These are phyloP conservation scores for Leccinum ochraceum DNA, from an alignment of 768 basidiomycete genomes.

Conservation along the genomic window DNA sequence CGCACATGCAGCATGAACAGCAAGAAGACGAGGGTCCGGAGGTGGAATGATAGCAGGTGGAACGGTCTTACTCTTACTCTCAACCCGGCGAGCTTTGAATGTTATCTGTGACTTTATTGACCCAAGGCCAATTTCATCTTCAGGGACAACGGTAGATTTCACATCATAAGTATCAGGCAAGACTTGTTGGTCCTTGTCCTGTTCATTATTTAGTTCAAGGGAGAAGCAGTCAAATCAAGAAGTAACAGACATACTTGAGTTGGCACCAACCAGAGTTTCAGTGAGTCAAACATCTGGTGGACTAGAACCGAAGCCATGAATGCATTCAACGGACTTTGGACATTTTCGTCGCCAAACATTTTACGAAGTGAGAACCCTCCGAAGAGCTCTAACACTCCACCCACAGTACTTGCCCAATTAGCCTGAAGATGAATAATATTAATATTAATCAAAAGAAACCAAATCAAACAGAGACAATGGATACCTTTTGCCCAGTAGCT, in stretches of 20 bases:
- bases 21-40: background rate
- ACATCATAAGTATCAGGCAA: background rate
- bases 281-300: background rate
- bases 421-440: too few relatives aligned
- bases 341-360: too few relatives aligned
- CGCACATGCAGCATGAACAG: too few relatives aligned
- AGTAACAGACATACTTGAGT: background rate
- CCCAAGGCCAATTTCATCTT: background rate
- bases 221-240: background rate
- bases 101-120: background rate
- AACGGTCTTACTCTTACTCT: background rate
- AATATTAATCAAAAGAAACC: too few relatives aligned
- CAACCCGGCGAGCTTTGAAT: background rate
- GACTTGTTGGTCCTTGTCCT: background rate
- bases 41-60: background rate
- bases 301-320: background rate
- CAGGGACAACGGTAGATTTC: background rate
- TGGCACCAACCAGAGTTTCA: background rate
- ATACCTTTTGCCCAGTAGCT: too few relatives aligned
- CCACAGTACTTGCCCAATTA: too few relatives aligned
- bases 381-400: too few relatives aligned
- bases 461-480: too few relatives aligned
- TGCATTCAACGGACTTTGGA: background rate
- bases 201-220: background rate
- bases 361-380: too few relatives aligned